These are phyloP conservation scores for Parathielavia hyrcaniae DNA, from an alignment of 495 filamentous ascomycete species.

Conservation along the genomic window DNA sequence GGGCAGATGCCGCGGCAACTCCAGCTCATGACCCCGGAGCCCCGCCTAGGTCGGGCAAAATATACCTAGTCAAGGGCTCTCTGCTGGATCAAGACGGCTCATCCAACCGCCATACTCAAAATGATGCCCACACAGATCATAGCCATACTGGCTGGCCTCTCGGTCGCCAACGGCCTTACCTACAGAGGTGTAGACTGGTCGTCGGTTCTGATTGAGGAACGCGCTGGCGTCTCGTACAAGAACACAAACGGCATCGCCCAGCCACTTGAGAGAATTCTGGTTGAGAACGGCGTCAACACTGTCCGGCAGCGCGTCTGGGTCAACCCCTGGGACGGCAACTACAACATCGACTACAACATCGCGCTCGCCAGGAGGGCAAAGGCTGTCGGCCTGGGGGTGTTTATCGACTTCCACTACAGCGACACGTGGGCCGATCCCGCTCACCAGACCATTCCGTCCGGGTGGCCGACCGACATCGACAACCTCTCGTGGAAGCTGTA, in stretches of 20 bases:
- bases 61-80: too few relatives aligned
- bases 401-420: conserved; percentile 64
- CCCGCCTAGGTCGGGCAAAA: too few relatives aligned
- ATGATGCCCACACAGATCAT: conserved; percentile 22
- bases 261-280: conserved; percentile 58
- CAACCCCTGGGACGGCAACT: conserved; percentile 57
- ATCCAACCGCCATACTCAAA: neutral
- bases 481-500: conserved; percentile 56
- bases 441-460: conserved; percentile 50
- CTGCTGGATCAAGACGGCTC: neutral
- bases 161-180: conserved; percentile 40
- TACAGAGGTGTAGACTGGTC: conserved; percentile 71
- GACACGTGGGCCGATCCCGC: conserved; percentile 55
- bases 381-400: conserved; percentile 57
- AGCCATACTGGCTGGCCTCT: conserved; percentile 20
- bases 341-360: conserved; percentile 65
- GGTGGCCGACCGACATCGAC: conserved; percentile 55
- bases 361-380: conserved; percentile 58
- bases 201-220: conserved; percentile 60
- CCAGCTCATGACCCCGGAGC: too few relatives aligned
- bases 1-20: neutral
- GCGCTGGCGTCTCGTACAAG: conserved; percentile 54
- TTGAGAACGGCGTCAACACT: conserved; percentile 59
- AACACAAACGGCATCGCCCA: conserved; percentile 46
- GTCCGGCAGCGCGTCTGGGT: conserved; percentile 71